A percentile compares a stretch with the other conserved stretches of the same genome.
Evolutionary conservation across 2,329 filamentous ascomycete species (phyloP).

Genomic region (Diaporthe velutina): DNA sequence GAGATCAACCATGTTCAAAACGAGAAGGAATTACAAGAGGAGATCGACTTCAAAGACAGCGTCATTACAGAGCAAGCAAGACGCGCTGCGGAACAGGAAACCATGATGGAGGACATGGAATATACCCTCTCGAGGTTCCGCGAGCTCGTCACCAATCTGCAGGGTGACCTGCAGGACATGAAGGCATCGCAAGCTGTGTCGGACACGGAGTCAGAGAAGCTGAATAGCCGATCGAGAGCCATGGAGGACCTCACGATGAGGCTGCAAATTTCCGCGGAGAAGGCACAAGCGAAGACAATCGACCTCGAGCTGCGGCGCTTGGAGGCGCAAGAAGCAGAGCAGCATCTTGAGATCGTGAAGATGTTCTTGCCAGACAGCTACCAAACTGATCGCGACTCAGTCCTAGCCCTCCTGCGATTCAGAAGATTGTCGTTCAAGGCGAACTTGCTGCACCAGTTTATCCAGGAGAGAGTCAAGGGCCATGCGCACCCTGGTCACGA

Average conservation of each 20-base stretch:
- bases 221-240: conserved; percentile 87
- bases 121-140: conserved; percentile 91
- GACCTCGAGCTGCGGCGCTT: conserved; percentile 89
- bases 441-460: conserved; percentile 79
- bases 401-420: conserved; percentile 90
- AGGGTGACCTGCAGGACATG: conserved; percentile 91
- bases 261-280: conserved; percentile 88
- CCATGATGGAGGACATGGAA: conserved; percentile 86
- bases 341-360: conserved; percentile 90
- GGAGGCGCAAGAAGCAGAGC: conserved; percentile 88
- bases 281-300: conserved; percentile 94
- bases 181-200: conserved; percentile 91
- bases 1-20: conserved; percentile 94
- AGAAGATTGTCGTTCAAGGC: conserved; percentile 92
- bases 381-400: conserved; percentile 83
- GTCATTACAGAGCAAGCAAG: conserved; percentile 86
- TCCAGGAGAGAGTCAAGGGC: conserved; percentile 82
- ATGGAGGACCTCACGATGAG: conserved; percentile 99
- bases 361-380: conserved; percentile 90
- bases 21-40: conserved; percentile 93
- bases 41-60: conserved; percentile 88
- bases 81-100: conserved; percentile 81
- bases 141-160: conserved; percentile 86
- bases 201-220: conserved; percentile 91
- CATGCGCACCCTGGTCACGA: conserved; percentile 76